These are phyloP conservation scores for Neurospora hispaniola DNA, from an alignment of 495 filamentous ascomycete genomes.

Conservation along the genomic window DNA sequence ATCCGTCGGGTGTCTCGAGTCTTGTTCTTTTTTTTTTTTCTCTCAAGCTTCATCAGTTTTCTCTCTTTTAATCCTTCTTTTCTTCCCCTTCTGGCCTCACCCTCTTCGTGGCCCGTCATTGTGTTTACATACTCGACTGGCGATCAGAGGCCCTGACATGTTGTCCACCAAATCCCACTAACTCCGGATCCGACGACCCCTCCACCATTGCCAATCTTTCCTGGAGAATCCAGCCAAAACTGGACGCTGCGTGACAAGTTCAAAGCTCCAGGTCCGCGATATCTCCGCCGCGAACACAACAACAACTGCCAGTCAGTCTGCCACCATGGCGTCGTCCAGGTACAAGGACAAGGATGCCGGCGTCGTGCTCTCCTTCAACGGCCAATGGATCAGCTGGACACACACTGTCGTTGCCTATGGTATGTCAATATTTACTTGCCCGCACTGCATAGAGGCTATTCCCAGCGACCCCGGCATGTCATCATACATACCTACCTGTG, in stretches of 20 bases:
- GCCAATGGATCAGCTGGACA: conserved; percentile 82
- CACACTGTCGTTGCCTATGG: conserved; percentile 79
- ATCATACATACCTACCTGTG: not conserved
- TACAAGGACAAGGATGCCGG: conserved; percentile 69
- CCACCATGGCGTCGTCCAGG: conserved; percentile 42
- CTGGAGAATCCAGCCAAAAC: not conserved
- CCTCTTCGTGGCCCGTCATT: not conserved
- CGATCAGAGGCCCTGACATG: not conserved
- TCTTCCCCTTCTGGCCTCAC: not conserved
- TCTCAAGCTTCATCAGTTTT: no score
- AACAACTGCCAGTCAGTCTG: not conserved
- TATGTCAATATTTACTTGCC: conserved; percentile 23
- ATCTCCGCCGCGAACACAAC: not conserved
- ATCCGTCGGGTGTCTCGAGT: not conserved
- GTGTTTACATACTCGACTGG: not conserved
- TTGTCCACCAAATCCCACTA: not conserved
- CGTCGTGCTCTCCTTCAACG: conserved; percentile 73
- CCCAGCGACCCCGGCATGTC: not conserved
- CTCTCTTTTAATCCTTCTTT: not conserved
- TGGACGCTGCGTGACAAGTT: not conserved
- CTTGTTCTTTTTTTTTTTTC: not conserved
- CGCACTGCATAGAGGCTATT: not conserved
- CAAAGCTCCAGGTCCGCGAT: not conserved
- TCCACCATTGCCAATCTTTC: not conserved
- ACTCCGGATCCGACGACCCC: not conserved